Percentiles rank a stretch among this genome's conserved stretches.
Evolutionary conservation across 2,329 filamentous ascomycete species (phyloP).

Genomic region (Diaporthe ampelina): DNA sequence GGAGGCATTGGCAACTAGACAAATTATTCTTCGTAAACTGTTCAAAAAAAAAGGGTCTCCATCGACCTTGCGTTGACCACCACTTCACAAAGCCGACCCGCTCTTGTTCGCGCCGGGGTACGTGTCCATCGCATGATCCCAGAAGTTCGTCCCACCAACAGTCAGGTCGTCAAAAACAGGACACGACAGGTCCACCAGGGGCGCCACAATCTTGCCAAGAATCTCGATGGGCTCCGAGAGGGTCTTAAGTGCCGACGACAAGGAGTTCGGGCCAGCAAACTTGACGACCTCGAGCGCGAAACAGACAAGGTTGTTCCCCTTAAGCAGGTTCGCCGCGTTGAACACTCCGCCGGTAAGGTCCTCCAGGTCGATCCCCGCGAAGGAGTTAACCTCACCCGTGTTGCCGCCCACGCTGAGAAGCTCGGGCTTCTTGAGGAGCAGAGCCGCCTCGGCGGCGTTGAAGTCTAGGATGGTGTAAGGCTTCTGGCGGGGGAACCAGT

Average conservation of each 20-base stretch:
- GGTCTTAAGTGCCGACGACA: constrained; percentile 15
- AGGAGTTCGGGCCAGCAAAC: constrained; percentile 13
- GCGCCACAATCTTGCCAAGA: background rate
- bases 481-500: constrained; percentile 51
- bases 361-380: constrained; percentile 45
- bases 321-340: constrained; percentile 43
- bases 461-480: constrained; percentile 50
- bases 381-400: constrained; percentile 47
- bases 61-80: too few species aligned
- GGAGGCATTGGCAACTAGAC: too few species aligned
- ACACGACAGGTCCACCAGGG: constrained; percentile 8
- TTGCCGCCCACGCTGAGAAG: constrained; percentile 48
- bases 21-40: background rate
- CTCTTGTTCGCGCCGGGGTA: constrained; percentile 1
- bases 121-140: background rate
- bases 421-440: constrained; percentile 31
- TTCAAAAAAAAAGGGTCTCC: too few species aligned
- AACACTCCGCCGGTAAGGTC: constrained; percentile 48
- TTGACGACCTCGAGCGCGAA: constrained; percentile 50
- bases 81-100: background rate
- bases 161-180: constrained; percentile 11
- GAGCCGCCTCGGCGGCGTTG: constrained; percentile 34
- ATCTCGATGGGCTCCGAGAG: background rate
- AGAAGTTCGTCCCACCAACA: constrained; percentile 8
- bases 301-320: constrained; percentile 55